Conservation (phyloP, 352 stramenopile species). For the Phytophthora podocarpi region DNA sequence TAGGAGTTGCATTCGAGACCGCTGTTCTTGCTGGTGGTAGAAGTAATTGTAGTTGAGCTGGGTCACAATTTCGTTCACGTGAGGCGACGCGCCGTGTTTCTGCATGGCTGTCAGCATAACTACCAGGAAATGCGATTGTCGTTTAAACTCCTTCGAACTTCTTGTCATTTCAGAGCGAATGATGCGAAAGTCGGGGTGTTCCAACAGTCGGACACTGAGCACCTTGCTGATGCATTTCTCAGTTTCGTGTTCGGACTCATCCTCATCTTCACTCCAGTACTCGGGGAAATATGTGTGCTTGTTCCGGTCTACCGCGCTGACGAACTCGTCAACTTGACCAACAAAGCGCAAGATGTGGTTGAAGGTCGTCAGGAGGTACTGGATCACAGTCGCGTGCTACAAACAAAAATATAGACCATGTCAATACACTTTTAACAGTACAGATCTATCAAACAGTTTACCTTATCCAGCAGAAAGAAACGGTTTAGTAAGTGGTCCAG, state of each 20-base stretch:
- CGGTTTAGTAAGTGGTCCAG: conserved; percentile 65
- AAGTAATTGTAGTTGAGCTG: conserved; percentile 85
- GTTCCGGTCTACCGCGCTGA: conserved; percentile 55
- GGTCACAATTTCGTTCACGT: conserved; percentile 70
- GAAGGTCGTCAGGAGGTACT: conserved; percentile 75
- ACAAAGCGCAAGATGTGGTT: conserved; percentile 77
- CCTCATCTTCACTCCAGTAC: not conserved
- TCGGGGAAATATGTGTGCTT: conserved; percentile 41
- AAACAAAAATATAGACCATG: not conserved
- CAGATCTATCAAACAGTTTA: conserved; percentile 13
- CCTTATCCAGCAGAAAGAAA: conserved; percentile 80
- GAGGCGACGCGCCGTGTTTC: conserved; percentile 67
- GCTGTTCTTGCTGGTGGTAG: conserved; percentile 50
- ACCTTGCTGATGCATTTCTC: not conserved
- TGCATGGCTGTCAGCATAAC: conserved; percentile 78
- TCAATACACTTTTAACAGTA: not conserved
- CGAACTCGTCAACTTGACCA: conserved; percentile 53
- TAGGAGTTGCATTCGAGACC: conserved; percentile 2
- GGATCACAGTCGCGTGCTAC: conserved; percentile 65
- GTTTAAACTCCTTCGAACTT: conserved; percentile 60
- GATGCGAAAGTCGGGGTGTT: conserved; percentile 28
- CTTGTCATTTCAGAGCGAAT: conserved; percentile 45
- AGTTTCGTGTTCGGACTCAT: not conserved
- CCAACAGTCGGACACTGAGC: conserved; percentile 13
- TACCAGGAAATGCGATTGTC: conserved; percentile 69